Evolutionary conservation across 495 filamentous ascomycete species (phyloP).

Genomic region (Neurospora sp.): DNA sequence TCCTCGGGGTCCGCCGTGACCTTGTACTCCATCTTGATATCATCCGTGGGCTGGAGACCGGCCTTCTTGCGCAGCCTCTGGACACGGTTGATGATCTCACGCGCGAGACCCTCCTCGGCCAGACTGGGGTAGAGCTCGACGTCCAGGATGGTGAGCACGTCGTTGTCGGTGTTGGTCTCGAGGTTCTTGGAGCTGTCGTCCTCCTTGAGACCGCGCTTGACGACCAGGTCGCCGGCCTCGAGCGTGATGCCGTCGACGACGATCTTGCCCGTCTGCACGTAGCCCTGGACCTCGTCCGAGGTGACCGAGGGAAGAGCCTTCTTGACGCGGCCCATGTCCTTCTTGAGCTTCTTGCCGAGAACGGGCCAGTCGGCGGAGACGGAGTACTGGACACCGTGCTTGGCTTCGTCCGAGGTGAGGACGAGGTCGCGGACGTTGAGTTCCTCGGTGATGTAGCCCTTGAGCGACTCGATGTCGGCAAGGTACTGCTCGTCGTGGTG

Average conservation of each 20-base stretch:
- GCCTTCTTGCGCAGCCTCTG: slow-evolving; percentile 39
- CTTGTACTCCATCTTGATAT: slow-evolving; percentile 37
- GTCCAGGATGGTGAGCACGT: slow-evolving; percentile 36
- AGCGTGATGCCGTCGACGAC: slow-evolving; percentile 77
- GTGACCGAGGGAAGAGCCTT: slow-evolving; percentile 75
- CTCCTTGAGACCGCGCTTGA: slow-evolving; percentile 68
- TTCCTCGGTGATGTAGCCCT: slow-evolving; percentile 80
- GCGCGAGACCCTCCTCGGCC: slow-evolving; percentile 32
- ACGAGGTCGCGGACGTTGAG: slow-evolving; percentile 83
- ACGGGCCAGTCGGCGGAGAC: slow-evolving; percentile 85
- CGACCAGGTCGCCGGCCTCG: slow-evolving; percentile 69
- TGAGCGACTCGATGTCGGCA: slow-evolving; percentile 73
- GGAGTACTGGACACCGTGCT: slow-evolving; percentile 85
- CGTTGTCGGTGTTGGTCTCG: slow-evolving; percentile 71
- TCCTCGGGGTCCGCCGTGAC: slow-evolving; percentile 58
- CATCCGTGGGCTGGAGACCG: slow-evolving; percentile 33
- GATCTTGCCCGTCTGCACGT: slow-evolving; percentile 59
- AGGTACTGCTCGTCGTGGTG: slow-evolving; percentile 79
- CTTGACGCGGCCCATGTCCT: slow-evolving; percentile 81
- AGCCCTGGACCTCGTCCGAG: slow-evolving; percentile 68
- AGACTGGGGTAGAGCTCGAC: slow-evolving; percentile 32
- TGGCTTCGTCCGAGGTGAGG: slow-evolving; percentile 75
- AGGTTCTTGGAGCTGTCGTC: slow-evolving; percentile 56
- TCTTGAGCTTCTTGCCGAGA: slow-evolving; percentile 93
- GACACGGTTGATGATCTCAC: slow-evolving; percentile 37